Conservation (phyloP, 352 stramenopile genomes). For the Phytophthora lateralis region DNA sequence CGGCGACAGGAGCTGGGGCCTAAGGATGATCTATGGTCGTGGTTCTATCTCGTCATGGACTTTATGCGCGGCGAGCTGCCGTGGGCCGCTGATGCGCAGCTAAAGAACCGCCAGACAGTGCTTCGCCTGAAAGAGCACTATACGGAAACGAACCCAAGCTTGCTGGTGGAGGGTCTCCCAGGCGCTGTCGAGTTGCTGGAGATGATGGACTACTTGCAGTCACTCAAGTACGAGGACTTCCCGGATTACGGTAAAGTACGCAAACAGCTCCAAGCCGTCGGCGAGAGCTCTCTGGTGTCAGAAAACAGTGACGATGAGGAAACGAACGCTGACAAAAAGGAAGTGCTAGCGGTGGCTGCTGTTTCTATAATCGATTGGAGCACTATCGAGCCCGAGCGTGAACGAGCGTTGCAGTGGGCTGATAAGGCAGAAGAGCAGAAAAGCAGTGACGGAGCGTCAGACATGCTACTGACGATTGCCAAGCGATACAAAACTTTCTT, state of each 20-base stretch:
- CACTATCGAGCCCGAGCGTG: slow-evolving; percentile 39
- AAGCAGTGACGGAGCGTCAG: slow-evolving; percentile 46
- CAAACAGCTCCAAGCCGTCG: slow-evolving; percentile 37
- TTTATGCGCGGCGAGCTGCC: slow-evolving; percentile 87
- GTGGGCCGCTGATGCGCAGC: slow-evolving; percentile 81
- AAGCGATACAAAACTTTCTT: slow-evolving; percentile 88
- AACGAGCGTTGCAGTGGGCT: slow-evolving; percentile 64
- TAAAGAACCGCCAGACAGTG: slow-evolving; percentile 85
- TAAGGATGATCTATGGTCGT: slow-evolving; percentile 90
- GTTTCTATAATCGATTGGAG: slow-evolving; percentile 36
- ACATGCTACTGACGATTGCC: slow-evolving; percentile 65
- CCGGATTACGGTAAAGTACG: slow-evolving; percentile 65
- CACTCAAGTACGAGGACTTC: slow-evolving; percentile 74
- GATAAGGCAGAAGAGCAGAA: slow-evolving; percentile 54
- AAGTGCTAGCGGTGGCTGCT: slow-evolving; percentile 17
- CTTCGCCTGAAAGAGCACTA: slow-evolving; percentile 86
- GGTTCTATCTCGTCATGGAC: slow-evolving; percentile 90
- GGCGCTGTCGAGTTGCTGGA: slow-evolving; percentile 71
- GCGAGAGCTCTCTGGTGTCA: slow-evolving; percentile 26
- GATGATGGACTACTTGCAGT: slow-evolving; percentile 81
- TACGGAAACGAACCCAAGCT: slow-evolving; percentile 67
- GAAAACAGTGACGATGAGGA: slow-evolving; percentile 42
- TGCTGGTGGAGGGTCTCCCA: slow-evolving; percentile 76
- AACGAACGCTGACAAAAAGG: slow-evolving; percentile 24
- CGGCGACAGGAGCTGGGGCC: slow-evolving; percentile 77